Conservation (phyloP, 2,329 filamentous ascomycete species). For the Claviceps sp. region DNA sequence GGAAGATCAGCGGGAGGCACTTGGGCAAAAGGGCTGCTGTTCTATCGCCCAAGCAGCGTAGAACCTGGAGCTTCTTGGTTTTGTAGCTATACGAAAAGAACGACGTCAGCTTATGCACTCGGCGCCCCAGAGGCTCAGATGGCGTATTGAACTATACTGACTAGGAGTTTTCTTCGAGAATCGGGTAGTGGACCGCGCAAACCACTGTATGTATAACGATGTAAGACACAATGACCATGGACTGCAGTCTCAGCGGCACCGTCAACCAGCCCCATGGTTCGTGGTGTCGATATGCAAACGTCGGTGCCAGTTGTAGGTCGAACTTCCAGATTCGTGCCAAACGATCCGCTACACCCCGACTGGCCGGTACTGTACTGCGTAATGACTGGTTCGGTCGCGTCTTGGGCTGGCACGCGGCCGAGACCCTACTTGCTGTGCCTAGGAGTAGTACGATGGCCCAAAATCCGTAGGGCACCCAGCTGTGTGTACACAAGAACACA, state of each 20-base stretch:
- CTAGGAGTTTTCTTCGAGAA: slow-evolving; percentile 19
- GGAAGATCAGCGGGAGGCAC: slow-evolving; percentile 45
- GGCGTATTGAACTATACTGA: slow-evolving; percentile 3
- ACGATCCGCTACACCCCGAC: not conserved
- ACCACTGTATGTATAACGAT: slow-evolving; percentile 18
- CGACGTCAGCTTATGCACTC: not conserved
- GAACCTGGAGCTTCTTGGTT: slow-evolving; percentile 14
- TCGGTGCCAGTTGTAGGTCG: not conserved
- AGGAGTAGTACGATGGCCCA: not conserved
- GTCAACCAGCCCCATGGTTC: not conserved
- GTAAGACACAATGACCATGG: slow-evolving; percentile 16
- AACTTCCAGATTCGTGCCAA: not conserved
- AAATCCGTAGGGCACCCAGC: not conserved
- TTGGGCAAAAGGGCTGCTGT: slow-evolving; percentile 44
- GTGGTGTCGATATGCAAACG: not conserved
- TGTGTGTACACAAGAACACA: not conserved
- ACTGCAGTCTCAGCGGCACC: not conserved
- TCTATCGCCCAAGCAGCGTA: slow-evolving; percentile 42
- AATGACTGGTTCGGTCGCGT: not conserved
- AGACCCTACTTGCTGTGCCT: not conserved
- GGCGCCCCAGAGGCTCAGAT: too few species aligned
- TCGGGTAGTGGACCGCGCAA: slow-evolving; percentile 16
- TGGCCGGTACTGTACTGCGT: not conserved
- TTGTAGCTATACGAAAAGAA: slow-evolving; percentile 14
- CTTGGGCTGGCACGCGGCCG: not conserved